These are phyloP conservation scores for Erythrophleum ivorense DNA, from an alignment of 331 rosid genomes.

Conservation along the genomic window DNA sequence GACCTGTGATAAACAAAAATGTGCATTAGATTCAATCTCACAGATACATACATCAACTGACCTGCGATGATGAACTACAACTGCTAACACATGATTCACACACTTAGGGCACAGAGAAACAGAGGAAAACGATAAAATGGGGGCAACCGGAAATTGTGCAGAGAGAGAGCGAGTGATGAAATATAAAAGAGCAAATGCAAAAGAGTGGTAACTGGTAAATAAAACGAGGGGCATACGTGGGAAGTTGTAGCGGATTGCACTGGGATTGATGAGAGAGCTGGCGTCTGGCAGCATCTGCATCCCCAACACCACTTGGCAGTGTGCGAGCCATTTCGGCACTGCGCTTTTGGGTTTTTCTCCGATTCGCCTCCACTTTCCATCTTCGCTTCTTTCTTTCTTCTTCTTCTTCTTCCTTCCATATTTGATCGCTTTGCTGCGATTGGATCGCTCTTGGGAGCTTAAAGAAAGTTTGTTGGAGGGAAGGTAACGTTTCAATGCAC, in stretches of 20 bases:
- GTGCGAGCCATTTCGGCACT: neutral
- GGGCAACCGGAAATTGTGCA: neutral
- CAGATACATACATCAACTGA: neutral
- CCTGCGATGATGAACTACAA: neutral
- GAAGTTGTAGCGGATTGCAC: neutral
- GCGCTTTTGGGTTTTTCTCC: neutral
- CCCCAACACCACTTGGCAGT: neutral
- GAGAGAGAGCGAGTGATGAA: neutral
- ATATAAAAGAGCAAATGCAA: neutral
- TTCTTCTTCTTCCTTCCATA: conserved; percentile 1
- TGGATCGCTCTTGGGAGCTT: neutral
- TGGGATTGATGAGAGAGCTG: conserved; percentile 16
- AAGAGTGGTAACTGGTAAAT: neutral
- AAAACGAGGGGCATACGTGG: neutral
- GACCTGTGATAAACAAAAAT: neutral
- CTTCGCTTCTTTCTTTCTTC: neutral
- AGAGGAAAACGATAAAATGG: neutral
- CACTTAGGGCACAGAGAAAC: neutral
- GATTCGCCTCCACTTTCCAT: neutral
- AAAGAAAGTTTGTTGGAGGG: neutral
- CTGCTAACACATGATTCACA: neutral
- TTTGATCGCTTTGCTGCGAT: neutral
- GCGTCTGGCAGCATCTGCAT: neutral
- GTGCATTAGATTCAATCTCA: neutral
- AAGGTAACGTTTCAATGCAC: neutral